Evolutionary conservation across 495 filamentous ascomycete species (phyloP), one percentile per base, ranked within the genome.

Genomic region (Collariella sp.): DNA sequence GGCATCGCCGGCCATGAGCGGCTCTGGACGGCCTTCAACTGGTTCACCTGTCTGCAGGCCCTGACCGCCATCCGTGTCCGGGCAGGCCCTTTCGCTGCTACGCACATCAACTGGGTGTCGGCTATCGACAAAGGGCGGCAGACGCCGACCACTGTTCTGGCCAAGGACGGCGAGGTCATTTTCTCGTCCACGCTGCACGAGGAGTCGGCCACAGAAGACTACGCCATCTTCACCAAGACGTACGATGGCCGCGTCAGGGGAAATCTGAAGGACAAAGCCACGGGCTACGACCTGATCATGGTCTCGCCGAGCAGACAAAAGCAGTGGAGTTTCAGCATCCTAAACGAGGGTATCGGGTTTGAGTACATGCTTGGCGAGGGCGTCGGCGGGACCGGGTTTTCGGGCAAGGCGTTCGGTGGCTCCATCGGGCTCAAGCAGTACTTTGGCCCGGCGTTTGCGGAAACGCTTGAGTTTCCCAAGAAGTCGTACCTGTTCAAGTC

Each of bases 11-110:
- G 52, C 1, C 52, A 55, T 3, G 52, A 55, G 38, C 34, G 52
- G 34, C 52, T 55, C 11, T 55, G 52, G 52, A 45, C 44, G 3
- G 44, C 52, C 10, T 55, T 48, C 52, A 55, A 41, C 45, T 55
- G 52, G 52, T 45, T 55, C 7, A 55, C 52, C 35, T 48, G 52
- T n/a, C 43, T 55, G 38, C 38, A 18, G 7, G n/a, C 13, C 13
- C 7, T 40, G 13, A 40, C 13, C 12, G 38, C 38, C 15, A 40
- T 40, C 38, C 38, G 38, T 5, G 38, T 40, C 38, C 16, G 16
- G 38, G 18, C 38, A 3, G 38, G 38, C 12, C 38, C 38, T n/a
- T 40, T 16, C 5, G 38, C 38, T 5, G 38, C 38, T 3, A 40
- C 38, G 2, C 38, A 40, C n/a, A 5, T 40, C n/a, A 40, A 16